Base-by-base conservation (phyloP, 192 early-diverging fungal species). In the Piromyces sp. region DNA sequence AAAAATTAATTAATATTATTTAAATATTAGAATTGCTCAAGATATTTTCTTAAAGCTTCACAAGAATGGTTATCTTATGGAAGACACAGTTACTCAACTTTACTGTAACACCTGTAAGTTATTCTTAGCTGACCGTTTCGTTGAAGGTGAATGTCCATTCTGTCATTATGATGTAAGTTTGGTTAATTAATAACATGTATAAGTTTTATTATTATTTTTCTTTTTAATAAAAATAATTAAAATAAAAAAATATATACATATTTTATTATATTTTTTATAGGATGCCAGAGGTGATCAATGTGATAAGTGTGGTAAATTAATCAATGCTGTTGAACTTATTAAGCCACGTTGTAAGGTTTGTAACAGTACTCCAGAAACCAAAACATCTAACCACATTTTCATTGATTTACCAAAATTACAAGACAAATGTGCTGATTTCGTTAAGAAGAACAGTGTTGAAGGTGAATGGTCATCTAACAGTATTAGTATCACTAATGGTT, bases 211-310 rank as follows among this genome's bases (percentile, higher is more conserved):
- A n/a, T n/a, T n/a, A n/a, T n/a, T n/a, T n/a, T n/a, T n/a, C n/a
- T n/a, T n/a, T n/a, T n/a, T n/a, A n/a, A n/a, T n/a, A n/a, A n/a
- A n/a, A n/a, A n/a, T n/a, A n/a, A n/a, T n/a, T n/a, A n/a, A n/a
- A n/a, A n/a, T n/a, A n/a, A n/a, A n/a, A n/a, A n/a, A n/a, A n/a
- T n/a, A n/a, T n/a, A n/a, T n/a, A n/a, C n/a, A n/a, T n/a, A n/a
- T n/a, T n/a, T n/a, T n/a, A n/a, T n/a, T n/a, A n/a, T n/a, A n/a
- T 31, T 30, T n/a, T 28, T 80, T 30, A 83, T 80, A 92, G 88
- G 95, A 97, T 86, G 98, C 96, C 79, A 93, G 97, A 81, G 98
- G 98, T 81, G 98, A 99, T 86, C 98, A 99, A 88, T 99, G 98
- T 89, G 98, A 99, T 90, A 87, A 88, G 80, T 98, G 97, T 86